These are phyloP conservation scores for Phytophthora cactorum DNA, from an alignment of 352 stramenopile genomes.

Conservation along the genomic window DNA sequence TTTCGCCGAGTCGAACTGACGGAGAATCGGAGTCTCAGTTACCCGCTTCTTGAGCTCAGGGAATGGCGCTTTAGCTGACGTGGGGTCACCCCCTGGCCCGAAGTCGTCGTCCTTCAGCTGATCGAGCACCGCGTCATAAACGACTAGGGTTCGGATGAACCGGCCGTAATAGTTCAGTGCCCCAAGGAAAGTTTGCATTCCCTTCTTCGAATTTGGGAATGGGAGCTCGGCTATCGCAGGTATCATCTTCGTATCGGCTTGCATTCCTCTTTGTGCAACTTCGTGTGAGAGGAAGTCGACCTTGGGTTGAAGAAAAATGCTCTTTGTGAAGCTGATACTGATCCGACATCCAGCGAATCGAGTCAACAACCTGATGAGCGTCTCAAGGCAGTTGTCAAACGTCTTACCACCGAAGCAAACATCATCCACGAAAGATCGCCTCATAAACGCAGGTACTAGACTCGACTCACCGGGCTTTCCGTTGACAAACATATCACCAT, in stretches of 20 bases:
- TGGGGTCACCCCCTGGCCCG: neutral
- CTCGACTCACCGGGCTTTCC: neutral
- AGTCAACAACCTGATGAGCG: neutral
- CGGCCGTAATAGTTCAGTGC: constrained; percentile 8
- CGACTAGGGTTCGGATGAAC: neutral
- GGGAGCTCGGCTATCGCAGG: neutral
- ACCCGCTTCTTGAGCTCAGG: neutral
- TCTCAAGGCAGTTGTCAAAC: neutral
- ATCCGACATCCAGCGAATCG: constrained; percentile 6
- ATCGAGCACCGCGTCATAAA: neutral
- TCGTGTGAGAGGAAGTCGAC: neutral
- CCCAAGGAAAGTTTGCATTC: constrained; percentile 1
- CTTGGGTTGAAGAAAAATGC: neutral
- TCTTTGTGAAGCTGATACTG: constrained; percentile 7
- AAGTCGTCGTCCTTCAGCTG: neutral
- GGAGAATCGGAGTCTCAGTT: neutral
- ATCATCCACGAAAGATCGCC: constrained; percentile 5
- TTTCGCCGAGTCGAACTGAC: neutral
- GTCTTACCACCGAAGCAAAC: constrained; percentile 2
- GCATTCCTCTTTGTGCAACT: neutral
- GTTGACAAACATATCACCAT: constrained; percentile 4
- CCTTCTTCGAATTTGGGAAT: neutral
- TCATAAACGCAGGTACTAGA: neutral
- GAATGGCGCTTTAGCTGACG: neutral
- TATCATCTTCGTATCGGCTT: neutral